Base-by-base conservation (phyloP, 495 filamentous ascomycete species). In the Chlorociboria aeruginascens region DNA sequence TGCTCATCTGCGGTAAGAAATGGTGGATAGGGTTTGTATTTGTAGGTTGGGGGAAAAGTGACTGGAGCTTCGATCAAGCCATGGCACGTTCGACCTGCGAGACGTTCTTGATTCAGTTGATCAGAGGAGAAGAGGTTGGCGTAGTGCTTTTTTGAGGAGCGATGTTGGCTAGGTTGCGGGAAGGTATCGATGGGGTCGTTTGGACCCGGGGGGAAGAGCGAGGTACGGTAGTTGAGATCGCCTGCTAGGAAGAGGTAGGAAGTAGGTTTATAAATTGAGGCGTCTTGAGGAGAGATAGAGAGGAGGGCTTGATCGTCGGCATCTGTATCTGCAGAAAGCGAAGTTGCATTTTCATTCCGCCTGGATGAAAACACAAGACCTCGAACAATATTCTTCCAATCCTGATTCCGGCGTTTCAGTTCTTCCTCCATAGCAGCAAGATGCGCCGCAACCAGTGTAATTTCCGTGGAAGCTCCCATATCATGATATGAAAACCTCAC, bases 141-240 rank as follows among this genome's bases (percentile, higher is more conserved):
- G 56, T 67, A 78, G 57, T 85, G 77, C 6, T 61, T 46, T 3
- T 69, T 61, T 45, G 69, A 69, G 34, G 69, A 60, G 17, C 69
- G 53, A 7, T 67, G 60, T 13, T 71, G 70, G 31, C 66, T 57
- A 0, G 77, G 76, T 56, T 84, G 78, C 25, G 63, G 65, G 10
- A 73, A 73, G 53, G 81, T 93, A 0, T 67, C 63, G 6, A 67
- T 48, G 25, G 69, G 54, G 46, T 81, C 76, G 0, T 61, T 55
- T 2, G 70, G 63, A 0, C 59, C 52, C 0, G 92, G 92, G 0
- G 71, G 60, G 0, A 64, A 68, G 57, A 74, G 66, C 7, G 74
- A 72, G 9, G 89, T 89, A 54, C 92, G 84, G 66, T 98, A 98
- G 68, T 98, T 98, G 44, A 98, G 73, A 63, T 98, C 92, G 40